Conservation (phyloP, 176 grass and related monocot species). For the Aegilops speltoides region DNA sequence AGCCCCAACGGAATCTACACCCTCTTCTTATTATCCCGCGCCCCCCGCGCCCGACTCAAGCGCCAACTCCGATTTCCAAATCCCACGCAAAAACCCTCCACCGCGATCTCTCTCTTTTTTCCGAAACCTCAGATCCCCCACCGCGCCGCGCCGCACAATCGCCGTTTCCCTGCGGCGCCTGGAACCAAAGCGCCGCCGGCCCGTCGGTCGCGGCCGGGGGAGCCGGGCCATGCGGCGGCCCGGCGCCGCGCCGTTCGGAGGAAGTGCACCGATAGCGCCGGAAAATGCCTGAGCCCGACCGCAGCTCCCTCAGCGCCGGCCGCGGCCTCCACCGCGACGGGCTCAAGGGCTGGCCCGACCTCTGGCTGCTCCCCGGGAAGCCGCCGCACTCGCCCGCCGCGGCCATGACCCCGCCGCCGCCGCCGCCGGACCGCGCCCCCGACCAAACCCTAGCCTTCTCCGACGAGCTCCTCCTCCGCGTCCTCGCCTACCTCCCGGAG, state of each 20-base stretch:
- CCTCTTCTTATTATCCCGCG: constrained; percentile 2
- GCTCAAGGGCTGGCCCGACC: constrained; percentile 46
- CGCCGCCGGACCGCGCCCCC: not conserved
- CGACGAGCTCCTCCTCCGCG: constrained; percentile 58
- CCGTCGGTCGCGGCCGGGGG: not conserved
- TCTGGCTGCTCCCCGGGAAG: constrained; percentile 25
- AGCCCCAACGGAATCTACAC: not conserved
- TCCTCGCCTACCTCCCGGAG: constrained; percentile 60
- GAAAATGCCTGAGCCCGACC: constrained; percentile 42
- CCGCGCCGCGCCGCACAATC: not conserved
- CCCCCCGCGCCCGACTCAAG: not conserved
- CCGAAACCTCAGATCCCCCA: constrained; percentile 30
- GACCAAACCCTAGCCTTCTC: constrained; percentile 61
- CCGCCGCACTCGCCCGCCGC: constrained; percentile 33
- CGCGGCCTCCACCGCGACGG: not conserved
- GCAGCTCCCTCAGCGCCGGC: constrained; percentile 18
- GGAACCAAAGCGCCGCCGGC: not conserved
- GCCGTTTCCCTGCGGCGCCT: not conserved
- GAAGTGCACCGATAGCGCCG: not conserved
- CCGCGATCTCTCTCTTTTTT: not conserved
- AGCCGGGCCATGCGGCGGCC: not conserved
- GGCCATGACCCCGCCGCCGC: constrained; percentile 1
- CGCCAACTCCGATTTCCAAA: constrained; percentile 29
- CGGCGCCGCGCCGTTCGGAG: not conserved
- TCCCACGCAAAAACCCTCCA: not conserved